These are phyloP conservation scores for Macrotyloma uniflorum DNA, from an alignment of 306 rosid genomes.

Conservation along the genomic window DNA sequence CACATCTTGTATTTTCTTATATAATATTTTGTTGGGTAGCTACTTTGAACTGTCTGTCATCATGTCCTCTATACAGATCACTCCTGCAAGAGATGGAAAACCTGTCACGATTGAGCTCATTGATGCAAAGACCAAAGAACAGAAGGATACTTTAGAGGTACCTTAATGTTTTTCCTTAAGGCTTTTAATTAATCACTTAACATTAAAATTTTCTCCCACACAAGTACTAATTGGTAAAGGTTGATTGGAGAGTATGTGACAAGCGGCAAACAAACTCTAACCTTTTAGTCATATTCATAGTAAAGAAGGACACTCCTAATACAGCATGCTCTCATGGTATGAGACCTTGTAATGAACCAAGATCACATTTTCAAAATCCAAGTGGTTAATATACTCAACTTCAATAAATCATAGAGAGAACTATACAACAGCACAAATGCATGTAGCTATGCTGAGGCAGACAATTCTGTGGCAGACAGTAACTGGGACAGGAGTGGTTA, in stretches of 20 bases:
- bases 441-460: neutral
- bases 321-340: neutral
- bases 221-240: neutral
- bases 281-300: neutral
- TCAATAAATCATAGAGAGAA: neutral
- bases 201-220: neutral
- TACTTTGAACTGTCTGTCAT: conserved; percentile 18
- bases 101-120: conserved; percentile 84
- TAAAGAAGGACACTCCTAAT: neutral
- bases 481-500: neutral
- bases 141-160: conserved; percentile 81
- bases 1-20: conserved; percentile 10
- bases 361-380: conserved; percentile 8
- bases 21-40: neutral
- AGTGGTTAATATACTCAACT: neutral
- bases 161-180: conserved; percentile 2
- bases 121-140: conserved; percentile 87
- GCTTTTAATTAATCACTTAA: neutral
- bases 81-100: conserved; percentile 85
- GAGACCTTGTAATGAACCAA: conserved; percentile 1
- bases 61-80: conserved; percentile 51
- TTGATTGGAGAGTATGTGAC: neutral
- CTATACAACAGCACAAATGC: neutral
- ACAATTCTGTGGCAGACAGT: neutral
- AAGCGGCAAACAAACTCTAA: neutral